Evolutionary conservation across 257 asterid genomes (phyloP), one percentile per base, ranked within the genome.

Genomic region (Leptodermis oblonga): DNA sequence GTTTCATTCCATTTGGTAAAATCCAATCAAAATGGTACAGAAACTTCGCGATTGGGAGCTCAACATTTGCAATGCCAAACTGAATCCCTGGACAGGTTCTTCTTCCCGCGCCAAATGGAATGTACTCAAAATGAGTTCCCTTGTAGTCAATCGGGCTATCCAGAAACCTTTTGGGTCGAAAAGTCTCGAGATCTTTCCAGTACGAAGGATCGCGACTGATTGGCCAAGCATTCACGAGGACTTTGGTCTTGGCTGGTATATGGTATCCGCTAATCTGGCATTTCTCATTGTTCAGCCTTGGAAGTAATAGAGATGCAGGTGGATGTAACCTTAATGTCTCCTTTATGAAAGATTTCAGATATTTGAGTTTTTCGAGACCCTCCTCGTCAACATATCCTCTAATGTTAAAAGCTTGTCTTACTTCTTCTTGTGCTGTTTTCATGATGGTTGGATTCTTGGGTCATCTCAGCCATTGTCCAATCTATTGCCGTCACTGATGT

Each of bases 251-350:
- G 22, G 23, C 14, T 2, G 70, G 58, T 5, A 45, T 65, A 12
- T 43, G 7, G 54, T 45, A 65, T 45, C 70, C 70, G 17, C 0
- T 8, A 28, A 65, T 18, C 58, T 26, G 3, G 45, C 43, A 43
- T 49, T 17, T 45, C 39, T 65, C 43, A 8, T 26, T 34, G 42
- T 65, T 65, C 1, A 25, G 25, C n/a, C 70, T 65, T 26, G 70
- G 70, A 5, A 46, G 70, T 49, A 65, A 45, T 18, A 65, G 58
- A 15, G 70, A 58, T 46, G 10, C 28, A 14, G 70, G 70, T 65
- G 70, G 58, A 28, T 65, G 70, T 14, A 45, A 13, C 58, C 70
- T 65, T 14, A 65, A 30, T 8, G 70, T 45, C 70, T 65, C 70
- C 28, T 65, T 65, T 5, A 65, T n/a, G 2, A 28, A 41, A 26